A percentile compares a stretch with the other conserved stretches of the same genome.
Evolutionary conservation across 2,329 filamentous ascomycete genomes (phyloP).

Genomic region (Rhynchosporium graminicola): DNA sequence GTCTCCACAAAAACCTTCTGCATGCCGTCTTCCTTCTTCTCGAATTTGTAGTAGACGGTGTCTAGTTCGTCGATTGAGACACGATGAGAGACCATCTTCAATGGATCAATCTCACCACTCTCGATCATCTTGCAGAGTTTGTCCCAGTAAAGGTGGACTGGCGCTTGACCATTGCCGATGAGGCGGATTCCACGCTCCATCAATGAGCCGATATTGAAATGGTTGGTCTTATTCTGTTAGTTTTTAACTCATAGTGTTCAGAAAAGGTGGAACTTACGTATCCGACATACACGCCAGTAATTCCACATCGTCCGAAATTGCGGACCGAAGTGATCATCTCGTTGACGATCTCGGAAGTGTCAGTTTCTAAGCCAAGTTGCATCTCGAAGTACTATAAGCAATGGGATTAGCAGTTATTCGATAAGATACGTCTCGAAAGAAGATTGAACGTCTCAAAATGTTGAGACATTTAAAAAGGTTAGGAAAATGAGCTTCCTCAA

Average conservation of each 20-base stretch:
- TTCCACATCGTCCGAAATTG: slow-evolving; percentile 71
- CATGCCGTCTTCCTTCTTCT: slow-evolving; percentile 65
- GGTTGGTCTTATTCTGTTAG: slow-evolving; percentile 30
- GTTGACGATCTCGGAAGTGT: slow-evolving; percentile 79
- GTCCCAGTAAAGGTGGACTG: slow-evolving; percentile 47
- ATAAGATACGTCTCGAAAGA: too few relatives aligned
- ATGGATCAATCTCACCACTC: slow-evolving; percentile 68
- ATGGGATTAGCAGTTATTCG: too few relatives aligned
- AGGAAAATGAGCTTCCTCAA: too few relatives aligned
- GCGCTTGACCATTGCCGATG: slow-evolving; percentile 60
- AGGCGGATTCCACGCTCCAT: slow-evolving; percentile 87
- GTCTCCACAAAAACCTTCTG: slow-evolving; percentile 77
- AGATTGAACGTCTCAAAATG: too few relatives aligned
- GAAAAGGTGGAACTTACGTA: slow-evolving; percentile 48
- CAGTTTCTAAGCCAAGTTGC: slow-evolving; percentile 71
- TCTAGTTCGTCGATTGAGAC: slow-evolving; percentile 72
- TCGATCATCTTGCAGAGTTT: slow-evolving; percentile 70
- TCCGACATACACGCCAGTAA: slow-evolving; percentile 71
- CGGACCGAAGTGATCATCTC: slow-evolving; percentile 76
- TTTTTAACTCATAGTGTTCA: neutral
- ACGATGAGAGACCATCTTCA: slow-evolving; percentile 80
- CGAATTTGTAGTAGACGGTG: slow-evolving; percentile 64
- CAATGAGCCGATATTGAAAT: slow-evolving; percentile 54
- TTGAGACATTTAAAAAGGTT: too few relatives aligned
- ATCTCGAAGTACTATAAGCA: slow-evolving; percentile 51